A percentile compares a stretch with the other conserved stretches of the same genome.
Evolutionary conservation across 1,284 basidiomycete genomes (phyloP).

Genomic region (Ustilago cynodontis): DNA sequence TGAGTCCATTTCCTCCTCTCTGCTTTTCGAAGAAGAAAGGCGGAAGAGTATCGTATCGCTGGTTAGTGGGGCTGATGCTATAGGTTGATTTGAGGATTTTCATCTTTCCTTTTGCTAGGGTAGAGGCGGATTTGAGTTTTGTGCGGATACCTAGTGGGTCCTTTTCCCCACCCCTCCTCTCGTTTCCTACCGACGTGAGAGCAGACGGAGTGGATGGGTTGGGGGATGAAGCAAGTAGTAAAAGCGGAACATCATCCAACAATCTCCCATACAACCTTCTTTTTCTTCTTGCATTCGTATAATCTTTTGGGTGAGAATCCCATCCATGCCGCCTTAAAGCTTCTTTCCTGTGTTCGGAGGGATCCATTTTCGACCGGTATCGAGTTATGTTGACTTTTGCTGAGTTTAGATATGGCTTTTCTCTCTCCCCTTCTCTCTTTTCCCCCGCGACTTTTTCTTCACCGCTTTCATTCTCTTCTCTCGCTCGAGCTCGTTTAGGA

Average conservation of each 20-base stretch:
- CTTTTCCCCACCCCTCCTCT: neutral
- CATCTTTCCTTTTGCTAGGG: neutral
- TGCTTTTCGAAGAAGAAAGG: neutral
- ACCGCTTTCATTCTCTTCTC: too few relatives aligned
- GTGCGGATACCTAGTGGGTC: conserved; percentile 6
- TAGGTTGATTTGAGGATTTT: neutral
- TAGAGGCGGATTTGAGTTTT: neutral
- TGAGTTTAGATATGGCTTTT: neutral
- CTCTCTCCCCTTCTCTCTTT: neutral
- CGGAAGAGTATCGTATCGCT: neutral
- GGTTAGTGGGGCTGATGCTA: neutral
- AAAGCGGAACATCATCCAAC: conserved; percentile 16
- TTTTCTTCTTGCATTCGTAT: neutral
- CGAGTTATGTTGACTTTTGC: neutral
- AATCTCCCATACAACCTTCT: conserved; percentile 31
- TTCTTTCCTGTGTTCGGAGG: conserved; percentile 11
- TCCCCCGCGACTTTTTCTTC: neutral
- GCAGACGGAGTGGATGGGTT: neutral
- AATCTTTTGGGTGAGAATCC: conserved; percentile 34
- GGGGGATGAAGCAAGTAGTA: conserved; percentile 1
- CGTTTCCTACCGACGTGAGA: too few relatives aligned
- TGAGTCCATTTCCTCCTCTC: neutral
- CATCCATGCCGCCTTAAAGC: conserved; percentile 24
- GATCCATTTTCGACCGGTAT: conserved; percentile 15
- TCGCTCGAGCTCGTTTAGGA: conserved; percentile 5